phyloP scores from a whole-genome alignment of 2,329 filamentous ascomycete genomes.

The Fusarium temperatum region DNA sequence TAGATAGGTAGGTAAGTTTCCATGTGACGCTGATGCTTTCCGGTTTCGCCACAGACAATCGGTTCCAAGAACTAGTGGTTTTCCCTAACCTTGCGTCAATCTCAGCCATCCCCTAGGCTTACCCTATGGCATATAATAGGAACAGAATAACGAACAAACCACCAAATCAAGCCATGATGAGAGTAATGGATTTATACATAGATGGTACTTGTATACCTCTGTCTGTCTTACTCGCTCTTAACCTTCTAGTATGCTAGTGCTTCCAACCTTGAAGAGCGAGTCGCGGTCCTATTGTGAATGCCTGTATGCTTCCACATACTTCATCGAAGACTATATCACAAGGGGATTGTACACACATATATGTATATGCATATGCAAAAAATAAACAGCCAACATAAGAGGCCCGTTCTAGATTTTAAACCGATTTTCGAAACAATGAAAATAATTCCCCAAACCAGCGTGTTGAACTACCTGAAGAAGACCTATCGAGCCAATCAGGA shows the following conservation, averaged over 20 bases:
- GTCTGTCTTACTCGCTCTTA: background rate
- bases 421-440: background rate
- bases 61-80: background rate
- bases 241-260: background rate
- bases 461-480: background rate
- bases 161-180: background rate
- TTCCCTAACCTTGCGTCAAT: slow-evolving; percentile 1
- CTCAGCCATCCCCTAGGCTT: background rate
- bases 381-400: background rate
- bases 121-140: background rate
- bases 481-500: background rate
- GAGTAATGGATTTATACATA: background rate
- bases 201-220: too few relatives aligned
- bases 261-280: background rate
- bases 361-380: background rate
- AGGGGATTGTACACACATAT: too few relatives aligned
- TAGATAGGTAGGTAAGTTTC: slow-evolving; percentile 3
- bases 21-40: slow-evolving; percentile 32
- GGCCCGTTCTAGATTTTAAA: background rate
- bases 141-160: background rate
- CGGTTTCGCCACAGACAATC: slow-evolving; percentile 19
- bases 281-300: too few relatives aligned
- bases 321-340: too few relatives aligned
- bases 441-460: background rate
- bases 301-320: background rate